phyloP scores from a whole-genome alignment of 2,329 filamentous ascomycete genomes.

The Dothistroma septosporum region DNA sequence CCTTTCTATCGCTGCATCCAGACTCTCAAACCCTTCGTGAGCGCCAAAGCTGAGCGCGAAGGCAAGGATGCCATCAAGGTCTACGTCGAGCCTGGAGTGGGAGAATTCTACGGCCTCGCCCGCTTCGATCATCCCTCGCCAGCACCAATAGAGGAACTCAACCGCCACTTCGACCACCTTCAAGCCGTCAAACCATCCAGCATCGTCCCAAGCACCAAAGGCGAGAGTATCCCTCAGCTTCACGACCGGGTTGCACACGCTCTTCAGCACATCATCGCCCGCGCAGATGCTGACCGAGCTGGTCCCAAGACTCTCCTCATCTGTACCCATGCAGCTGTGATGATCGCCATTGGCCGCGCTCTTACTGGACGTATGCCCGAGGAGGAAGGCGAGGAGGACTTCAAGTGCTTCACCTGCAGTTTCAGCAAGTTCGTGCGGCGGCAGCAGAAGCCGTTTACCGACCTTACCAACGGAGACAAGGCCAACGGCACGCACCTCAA shows the following conservation, averaged over 20 bases:
- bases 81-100: slow-evolving; percentile 42
- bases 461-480: slow-evolving; percentile 12
- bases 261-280: slow-evolving; percentile 64
- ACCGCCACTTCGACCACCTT: slow-evolving; percentile 61
- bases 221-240: slow-evolving; percentile 74
- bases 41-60: slow-evolving; percentile 41
- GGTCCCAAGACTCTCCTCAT: slow-evolving; percentile 66
- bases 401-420: slow-evolving; percentile 77
- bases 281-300: slow-evolving; percentile 64
- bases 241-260: slow-evolving; percentile 74
- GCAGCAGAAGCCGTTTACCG: slow-evolving; percentile 9
- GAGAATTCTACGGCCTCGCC: slow-evolving; percentile 89
- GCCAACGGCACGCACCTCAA: slow-evolving; percentile 9
- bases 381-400: slow-evolving; percentile 70
- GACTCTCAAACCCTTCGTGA: slow-evolving; percentile 68
- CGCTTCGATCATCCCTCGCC: slow-evolving; percentile 81
- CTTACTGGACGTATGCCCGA: slow-evolving; percentile 75
- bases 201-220: slow-evolving; percentile 63
- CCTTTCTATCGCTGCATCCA: slow-evolving; percentile 86
- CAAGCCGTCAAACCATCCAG: slow-evolving; percentile 44
- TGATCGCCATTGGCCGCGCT: slow-evolving; percentile 80
- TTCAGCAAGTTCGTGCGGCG: slow-evolving; percentile 64
- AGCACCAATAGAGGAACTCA: slow-evolving; percentile 60
- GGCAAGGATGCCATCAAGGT: slow-evolving; percentile 21
- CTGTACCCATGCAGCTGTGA: slow-evolving; percentile 82